Percentiles rank a stretch among this genome's conserved stretches.
Evolutionary conservation across 106 monocot species (phyloP).

Genomic region (Alisma plantagoaquatica): DNA sequence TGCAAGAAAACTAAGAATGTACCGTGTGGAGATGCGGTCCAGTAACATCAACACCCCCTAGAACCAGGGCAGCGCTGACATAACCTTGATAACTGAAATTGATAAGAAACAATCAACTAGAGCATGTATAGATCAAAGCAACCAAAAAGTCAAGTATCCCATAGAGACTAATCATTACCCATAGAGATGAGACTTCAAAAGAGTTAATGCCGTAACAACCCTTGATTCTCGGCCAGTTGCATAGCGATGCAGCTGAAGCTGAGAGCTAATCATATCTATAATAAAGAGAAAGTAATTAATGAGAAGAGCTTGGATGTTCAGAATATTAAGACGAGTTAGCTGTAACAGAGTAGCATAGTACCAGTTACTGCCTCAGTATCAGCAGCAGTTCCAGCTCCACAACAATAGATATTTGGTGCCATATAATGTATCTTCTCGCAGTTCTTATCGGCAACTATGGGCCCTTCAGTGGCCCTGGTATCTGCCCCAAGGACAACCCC

Average conservation of each 20-base stretch:
- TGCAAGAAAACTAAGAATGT: constrained; percentile 5
- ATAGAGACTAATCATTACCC: too few species aligned
- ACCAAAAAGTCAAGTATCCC: too few species aligned
- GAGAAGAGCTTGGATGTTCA: too few species aligned
- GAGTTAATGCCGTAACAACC: constrained; percentile 90
- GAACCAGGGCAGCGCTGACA: constrained; percentile 97
- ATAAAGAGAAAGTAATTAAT: background rate
- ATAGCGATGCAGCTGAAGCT: constrained; percentile 91
- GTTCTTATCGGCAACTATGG: constrained; percentile 98
- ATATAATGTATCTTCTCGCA: constrained; percentile 99
- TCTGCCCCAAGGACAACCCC: constrained; percentile 96
- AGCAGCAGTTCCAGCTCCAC: constrained; percentile 98
- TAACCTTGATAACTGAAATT: constrained; percentile 86
- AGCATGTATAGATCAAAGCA: background rate
- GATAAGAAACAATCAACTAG: background rate
- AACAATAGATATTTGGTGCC: constrained; percentile 98
- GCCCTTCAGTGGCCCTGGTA: constrained; percentile 97
- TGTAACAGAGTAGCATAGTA: too few species aligned
- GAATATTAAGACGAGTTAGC: too few species aligned
- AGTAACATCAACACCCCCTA: constrained; percentile 97
- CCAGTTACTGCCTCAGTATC: constrained; percentile 98
- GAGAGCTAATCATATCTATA: constrained; percentile 97
- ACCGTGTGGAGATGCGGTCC: constrained; percentile 99
- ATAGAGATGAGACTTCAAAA: constrained; percentile 88
- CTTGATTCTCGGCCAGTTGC: constrained; percentile 97